A percentile compares a stretch with the other conserved stretches of the same genome.
These are phyloP conservation scores for Podospora tetraspora DNA, from an alignment of 495 filamentous ascomycete genomes.

Conservation along the genomic window DNA sequence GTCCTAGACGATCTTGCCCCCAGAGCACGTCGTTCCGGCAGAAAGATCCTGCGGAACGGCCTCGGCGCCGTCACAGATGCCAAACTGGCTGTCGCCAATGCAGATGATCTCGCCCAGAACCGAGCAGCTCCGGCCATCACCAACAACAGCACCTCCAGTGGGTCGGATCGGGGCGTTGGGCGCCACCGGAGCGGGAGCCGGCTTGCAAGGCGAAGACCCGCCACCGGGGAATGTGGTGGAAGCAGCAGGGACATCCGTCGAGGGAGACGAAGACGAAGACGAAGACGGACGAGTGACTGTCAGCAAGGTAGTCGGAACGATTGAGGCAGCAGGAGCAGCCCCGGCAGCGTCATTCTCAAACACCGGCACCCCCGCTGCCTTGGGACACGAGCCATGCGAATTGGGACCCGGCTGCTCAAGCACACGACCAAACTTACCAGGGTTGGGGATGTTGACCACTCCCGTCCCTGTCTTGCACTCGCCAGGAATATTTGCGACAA, in stretches of 20 bases:
- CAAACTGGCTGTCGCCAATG: conserved; percentile 14
- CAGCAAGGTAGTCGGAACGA: not conserved
- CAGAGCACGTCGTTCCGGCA: conserved; percentile 17
- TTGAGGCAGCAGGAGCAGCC: not conserved
- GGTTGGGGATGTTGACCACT: conserved; percentile 28
- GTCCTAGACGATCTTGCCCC: conserved; percentile 4
- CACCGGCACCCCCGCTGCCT: conserved; percentile 21
- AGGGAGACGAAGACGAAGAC: not conserved
- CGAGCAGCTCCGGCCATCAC: conserved; percentile 10
- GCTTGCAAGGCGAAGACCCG: not conserved
- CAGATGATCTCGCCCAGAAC: conserved; percentile 17
- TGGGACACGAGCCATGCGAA: conserved; percentile 55
- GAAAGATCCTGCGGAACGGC: conserved; percentile 17
- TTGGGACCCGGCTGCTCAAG: conserved; percentile 27
- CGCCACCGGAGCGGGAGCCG: not conserved
- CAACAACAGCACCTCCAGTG: conserved; percentile 9
- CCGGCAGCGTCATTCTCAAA: conserved; percentile 15
- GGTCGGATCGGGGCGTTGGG: not conserved
- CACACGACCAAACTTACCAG: conserved; percentile 21
- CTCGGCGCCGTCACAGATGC: conserved; percentile 17
- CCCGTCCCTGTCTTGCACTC: conserved; percentile 23
- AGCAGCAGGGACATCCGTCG: not conserved
- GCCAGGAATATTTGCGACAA: conserved; percentile 51
- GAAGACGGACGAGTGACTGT: not conserved
- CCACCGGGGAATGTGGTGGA: not conserved